phyloP scores from a whole-genome alignment of 1,284 basidiomycete species.

The Boletus sp. region DNA sequence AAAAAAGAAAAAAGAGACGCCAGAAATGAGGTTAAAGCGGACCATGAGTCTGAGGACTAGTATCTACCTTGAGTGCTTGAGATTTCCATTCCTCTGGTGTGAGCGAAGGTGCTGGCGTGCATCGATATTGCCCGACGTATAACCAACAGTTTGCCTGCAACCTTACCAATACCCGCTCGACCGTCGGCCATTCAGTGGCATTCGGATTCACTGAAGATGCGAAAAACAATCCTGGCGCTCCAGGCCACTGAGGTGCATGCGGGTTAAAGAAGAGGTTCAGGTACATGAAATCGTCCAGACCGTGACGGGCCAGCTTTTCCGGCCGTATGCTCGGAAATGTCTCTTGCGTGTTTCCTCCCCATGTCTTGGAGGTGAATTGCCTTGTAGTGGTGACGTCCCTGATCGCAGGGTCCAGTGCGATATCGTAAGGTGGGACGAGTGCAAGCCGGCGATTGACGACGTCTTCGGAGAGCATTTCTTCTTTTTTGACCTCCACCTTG shows the following conservation, averaged over 20 bases:
- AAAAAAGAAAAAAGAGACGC: no score
- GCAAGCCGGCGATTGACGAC: constrained; percentile 16
- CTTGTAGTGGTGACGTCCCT: constrained; percentile 26
- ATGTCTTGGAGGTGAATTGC: constrained; percentile 31
- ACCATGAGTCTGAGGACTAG: neutral
- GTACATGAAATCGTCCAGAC: constrained; percentile 35
- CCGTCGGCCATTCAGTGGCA: constrained; percentile 1
- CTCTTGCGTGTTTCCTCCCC: constrained; percentile 34
- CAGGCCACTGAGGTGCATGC: constrained; percentile 35
- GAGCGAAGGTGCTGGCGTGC: constrained; percentile 20
- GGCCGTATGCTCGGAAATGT: constrained; percentile 31
- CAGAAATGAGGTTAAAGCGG: neutral
- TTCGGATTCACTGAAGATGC: neutral
- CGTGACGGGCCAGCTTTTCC: constrained; percentile 26
- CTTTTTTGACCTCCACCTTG: constrained; percentile 18
- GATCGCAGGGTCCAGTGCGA: constrained; percentile 12
- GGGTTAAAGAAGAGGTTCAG: constrained; percentile 35
- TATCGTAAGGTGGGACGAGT: constrained; percentile 5
- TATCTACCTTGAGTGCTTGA: constrained; percentile 19
- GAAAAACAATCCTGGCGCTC: constrained; percentile 37
- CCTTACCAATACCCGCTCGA: constrained; percentile 20
- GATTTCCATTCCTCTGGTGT: constrained; percentile 27
- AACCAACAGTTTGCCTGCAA: constrained; percentile 23
- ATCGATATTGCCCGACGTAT: constrained; percentile 31
- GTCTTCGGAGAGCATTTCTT: constrained; percentile 24